These are phyloP conservation scores for Castanospermum australe DNA, from an alignment of 306 rosid species.

Conservation along the genomic window DNA sequence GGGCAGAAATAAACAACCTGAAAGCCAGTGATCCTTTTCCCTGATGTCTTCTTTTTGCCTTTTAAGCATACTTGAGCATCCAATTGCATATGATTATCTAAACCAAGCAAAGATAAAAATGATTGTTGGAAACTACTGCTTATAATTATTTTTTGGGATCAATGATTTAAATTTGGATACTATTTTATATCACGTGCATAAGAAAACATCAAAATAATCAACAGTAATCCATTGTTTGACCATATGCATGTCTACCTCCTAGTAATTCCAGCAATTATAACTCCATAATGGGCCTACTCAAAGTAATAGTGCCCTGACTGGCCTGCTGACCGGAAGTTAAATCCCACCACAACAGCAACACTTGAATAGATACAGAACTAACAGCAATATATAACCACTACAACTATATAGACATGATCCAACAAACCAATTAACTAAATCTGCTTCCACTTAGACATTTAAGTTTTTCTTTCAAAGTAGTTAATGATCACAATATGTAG, in stretches of 20 bases:
- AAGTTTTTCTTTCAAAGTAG: neutral
- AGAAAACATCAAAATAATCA: neutral
- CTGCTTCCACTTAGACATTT: neutral
- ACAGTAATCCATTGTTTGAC: neutral
- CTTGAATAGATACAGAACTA: neutral
- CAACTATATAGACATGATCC: neutral
- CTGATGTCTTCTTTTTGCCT: constrained; percentile 66
- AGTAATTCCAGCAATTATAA: neutral
- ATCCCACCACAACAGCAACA: neutral
- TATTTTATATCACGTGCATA: neutral
- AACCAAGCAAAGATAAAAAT: constrained; percentile 7
- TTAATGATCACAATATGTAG: neutral
- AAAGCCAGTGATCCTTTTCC: constrained; percentile 71
- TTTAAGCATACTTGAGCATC: constrained; percentile 51
- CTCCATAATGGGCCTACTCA: neutral
- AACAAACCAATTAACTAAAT: neutral
- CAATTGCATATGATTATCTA: constrained; percentile 56
- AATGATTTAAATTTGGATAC: neutral
- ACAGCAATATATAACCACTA: neutral
- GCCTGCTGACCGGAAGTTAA: neutral
- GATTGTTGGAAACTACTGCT: constrained; percentile 27
- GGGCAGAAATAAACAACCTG: constrained; percentile 51
- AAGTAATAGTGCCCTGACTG: neutral
- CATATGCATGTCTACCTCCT: neutral
- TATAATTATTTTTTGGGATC: neutral